Evolutionary conservation across 1,139 yeast genomes (phyloP), one percentile per base, ranked within the genome.

Genomic region (Sporopachydermia cereana): DNA sequence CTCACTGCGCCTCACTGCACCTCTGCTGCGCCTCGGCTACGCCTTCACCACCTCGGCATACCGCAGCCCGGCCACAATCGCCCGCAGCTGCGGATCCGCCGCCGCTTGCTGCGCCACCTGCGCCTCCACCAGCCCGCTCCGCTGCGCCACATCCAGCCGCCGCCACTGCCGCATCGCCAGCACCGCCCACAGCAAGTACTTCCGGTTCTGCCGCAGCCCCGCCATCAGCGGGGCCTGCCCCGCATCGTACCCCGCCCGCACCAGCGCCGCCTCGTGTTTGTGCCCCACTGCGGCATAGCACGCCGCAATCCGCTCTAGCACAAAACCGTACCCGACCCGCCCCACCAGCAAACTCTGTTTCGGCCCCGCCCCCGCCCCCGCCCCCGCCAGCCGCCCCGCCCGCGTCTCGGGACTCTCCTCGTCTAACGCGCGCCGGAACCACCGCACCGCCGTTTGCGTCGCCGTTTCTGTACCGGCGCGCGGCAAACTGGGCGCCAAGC

Each of bases 271-370:
- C 17, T 34, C 17, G 20, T 49, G 50, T 21, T 47, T 48, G 24
- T 14, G 42, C 4, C 44, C 53, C 44, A 54, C 56, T 2, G 54
- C 49, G 1, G 49, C 45, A 47, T 68, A 74, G 21, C 74, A 68
- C 46, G 66, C 66, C 36, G 74, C 64, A 9, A 74, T 60, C 39
- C 78, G 61, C 49, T 74, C 76, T 66, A 74, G 63, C 2, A 75
- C 59, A 52, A 74, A 51, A 0, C 72, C 69, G 49, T 67, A 62
- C 2, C 68, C 70, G 24, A 62, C 49, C 17, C 61, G 57, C 3
- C 71, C 68, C 23, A 60, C 61, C 16, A 63, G 53, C 9, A 34
- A n/a, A 34, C 39, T 34, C 5, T n/a, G 22, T 34, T 34, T 34
- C 22, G 39, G 39, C 18, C 9, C 39, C 9, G 39, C 18, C 9